A percentile compares a stretch with the other conserved stretches of the same genome.
Conservation (phyloP, 2,329 filamentous ascomycete genomes). For the Parastagonospora avenae region DNA sequence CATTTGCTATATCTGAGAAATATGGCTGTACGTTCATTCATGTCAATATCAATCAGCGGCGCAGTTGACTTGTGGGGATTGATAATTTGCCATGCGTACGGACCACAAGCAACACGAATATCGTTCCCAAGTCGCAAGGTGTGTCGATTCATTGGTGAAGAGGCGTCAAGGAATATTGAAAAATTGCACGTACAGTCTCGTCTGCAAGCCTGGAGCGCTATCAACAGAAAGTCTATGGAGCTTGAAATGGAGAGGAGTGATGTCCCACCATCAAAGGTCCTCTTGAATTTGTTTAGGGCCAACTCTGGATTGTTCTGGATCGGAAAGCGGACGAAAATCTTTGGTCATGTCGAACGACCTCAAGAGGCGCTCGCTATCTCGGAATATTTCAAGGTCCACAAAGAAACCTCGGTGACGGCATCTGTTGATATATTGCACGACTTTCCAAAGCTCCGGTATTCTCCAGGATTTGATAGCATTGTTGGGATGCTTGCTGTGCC, state of each 20-base stretch:
- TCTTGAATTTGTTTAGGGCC: constrained; percentile 82
- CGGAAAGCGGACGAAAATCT: constrained; percentile 82
- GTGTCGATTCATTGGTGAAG: constrained; percentile 86
- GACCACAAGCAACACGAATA: constrained; percentile 77
- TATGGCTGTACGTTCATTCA: constrained; percentile 88
- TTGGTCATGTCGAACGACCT: constrained; percentile 74
- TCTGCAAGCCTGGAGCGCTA: constrained; percentile 83
- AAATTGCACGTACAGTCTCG: constrained; percentile 83
- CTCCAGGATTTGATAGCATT: constrained; percentile 77
- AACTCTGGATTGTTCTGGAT: constrained; percentile 88
- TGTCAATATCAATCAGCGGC: constrained; percentile 91
- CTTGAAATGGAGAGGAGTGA: constrained; percentile 88
- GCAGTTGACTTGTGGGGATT: constrained; percentile 87
- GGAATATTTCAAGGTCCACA: constrained; percentile 80
- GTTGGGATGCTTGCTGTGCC: constrained; percentile 84
- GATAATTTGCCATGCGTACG: constrained; percentile 85
- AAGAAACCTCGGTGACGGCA: constrained; percentile 74
- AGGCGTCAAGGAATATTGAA: constrained; percentile 85
- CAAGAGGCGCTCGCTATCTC: constrained; percentile 85
- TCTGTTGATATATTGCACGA: constrained; percentile 77
- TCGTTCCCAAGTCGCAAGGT: constrained; percentile 91
- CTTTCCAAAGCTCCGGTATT: constrained; percentile 80
- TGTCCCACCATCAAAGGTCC: constrained; percentile 83
- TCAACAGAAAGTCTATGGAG: constrained; percentile 80
- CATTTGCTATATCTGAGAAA: constrained; percentile 85